A percentile compares a stretch with the other conserved stretches of the same genome.
Evolutionary conservation across 2,329 filamentous ascomycete genomes (phyloP).

Genomic region (Pseudopithomyces maydicus): DNA sequence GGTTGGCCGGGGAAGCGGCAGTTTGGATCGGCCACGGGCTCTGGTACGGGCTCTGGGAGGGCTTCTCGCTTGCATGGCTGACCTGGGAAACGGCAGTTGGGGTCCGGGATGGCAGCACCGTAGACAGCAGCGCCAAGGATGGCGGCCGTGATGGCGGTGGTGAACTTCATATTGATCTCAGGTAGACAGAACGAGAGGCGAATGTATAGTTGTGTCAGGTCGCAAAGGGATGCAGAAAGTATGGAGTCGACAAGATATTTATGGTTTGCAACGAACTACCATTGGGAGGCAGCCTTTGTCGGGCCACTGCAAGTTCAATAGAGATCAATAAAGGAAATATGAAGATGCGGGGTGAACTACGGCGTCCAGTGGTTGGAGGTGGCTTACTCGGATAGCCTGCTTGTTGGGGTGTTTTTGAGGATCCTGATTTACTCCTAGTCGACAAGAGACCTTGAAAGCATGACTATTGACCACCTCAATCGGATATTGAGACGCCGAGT

Average conservation of each 20-base stretch:
- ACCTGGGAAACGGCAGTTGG: conserved; percentile 28
- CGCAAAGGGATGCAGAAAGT: conserved; percentile 11
- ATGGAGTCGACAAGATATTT: conserved; percentile 13
- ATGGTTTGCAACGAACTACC: conserved; percentile 6
- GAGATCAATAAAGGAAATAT: conserved; percentile 3
- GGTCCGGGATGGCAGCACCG: conserved; percentile 44
- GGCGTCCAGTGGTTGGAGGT: not conserved
- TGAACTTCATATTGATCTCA: conserved; percentile 55
- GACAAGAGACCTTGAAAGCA: not conserved
- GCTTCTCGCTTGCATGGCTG: conserved; percentile 41
- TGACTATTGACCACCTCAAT: not conserved
- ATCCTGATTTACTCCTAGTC: not conserved
- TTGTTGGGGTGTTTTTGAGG: conserved; percentile 1
- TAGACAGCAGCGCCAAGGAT: conserved; percentile 49
- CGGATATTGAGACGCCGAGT: not conserved
- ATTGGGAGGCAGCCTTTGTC: not conserved
- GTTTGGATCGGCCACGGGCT: conserved; percentile 15
- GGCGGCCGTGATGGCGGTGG: conserved; percentile 47
- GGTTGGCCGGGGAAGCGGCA: conserved; percentile 22
- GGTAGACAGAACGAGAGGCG: conserved; percentile 20
- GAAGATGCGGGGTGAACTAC: not conserved
- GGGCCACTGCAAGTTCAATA: not conserved
- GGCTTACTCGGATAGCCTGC: not conserved
- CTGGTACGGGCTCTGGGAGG: conserved; percentile 33
- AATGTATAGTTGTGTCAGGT: conserved; percentile 7